phyloP scores from a whole-genome alignment of 192 early-diverging fungal genomes.

The Thamnidium elegans region DNA sequence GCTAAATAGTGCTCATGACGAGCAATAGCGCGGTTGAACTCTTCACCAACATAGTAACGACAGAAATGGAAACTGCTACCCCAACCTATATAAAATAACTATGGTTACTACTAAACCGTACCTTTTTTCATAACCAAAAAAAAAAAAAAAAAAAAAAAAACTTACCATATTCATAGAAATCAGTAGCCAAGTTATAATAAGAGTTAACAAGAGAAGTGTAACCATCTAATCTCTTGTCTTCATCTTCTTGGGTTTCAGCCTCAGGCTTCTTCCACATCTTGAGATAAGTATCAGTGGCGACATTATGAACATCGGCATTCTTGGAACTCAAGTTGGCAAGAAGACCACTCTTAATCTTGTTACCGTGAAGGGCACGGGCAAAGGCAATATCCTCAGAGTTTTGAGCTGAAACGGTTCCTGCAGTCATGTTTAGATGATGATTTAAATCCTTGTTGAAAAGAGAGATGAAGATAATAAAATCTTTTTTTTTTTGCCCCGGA shows the following conservation, averaged over 20 bases:
- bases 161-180: constrained; percentile 73
- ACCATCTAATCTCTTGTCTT: constrained; percentile 52
- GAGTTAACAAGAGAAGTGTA: constrained; percentile 76
- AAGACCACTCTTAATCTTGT: constrained; percentile 40
- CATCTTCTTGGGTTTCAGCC: constrained; percentile 54
- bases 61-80: constrained; percentile 92
- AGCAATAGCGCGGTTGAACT: constrained; percentile 77
- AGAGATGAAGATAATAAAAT: background rate
- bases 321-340: constrained; percentile 55
- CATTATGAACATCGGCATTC: constrained; percentile 63
- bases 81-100: constrained; percentile 63
- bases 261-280: constrained; percentile 64
- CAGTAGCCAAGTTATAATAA: constrained; percentile 80
- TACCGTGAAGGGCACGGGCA: constrained; percentile 52
- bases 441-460: constrained; percentile 15
- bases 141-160: too few relatives aligned
- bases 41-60: constrained; percentile 72
- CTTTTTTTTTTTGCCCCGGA: background rate
- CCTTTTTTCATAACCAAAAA: background rate
- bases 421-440: constrained; percentile 17
- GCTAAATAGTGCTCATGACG: constrained; percentile 92
- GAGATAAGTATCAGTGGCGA: constrained; percentile 68
- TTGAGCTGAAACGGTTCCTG: constrained; percentile 29
- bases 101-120: background rate
- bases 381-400: constrained; percentile 51